Base-by-base conservation (phyloP, 768 basidiomycete species). In the Bullera alba region DNA sequence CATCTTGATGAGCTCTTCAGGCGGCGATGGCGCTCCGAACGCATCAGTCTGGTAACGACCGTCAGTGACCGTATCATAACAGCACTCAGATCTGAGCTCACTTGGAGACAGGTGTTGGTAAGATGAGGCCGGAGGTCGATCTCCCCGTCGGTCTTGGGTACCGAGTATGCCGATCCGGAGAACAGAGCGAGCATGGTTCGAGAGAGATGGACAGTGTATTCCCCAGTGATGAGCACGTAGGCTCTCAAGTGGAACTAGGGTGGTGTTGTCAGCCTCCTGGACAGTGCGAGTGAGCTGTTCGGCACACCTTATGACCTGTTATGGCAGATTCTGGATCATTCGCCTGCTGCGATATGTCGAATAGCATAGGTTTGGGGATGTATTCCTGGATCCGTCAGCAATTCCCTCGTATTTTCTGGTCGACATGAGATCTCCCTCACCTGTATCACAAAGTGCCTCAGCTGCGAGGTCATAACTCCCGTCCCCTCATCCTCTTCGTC, bases 371-470 rank as follows among this genome's bases (percentile, higher is more conserved):
- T 14, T 76, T 76, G 19, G 77, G 66, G 4, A 96, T 71, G 72
- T 99, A 97, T 76, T 95, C 88, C 92, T 99, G 58, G 3, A n/a
- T n/a, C n/a, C 6, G 21, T 42, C 14, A 17, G 12, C 26, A 25
- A 14, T 41, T 28, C 12, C 35, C 34, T 25, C 41, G 27, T 32
- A 21, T 29, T n/a, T n/a, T n/a, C n/a, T n/a, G n/a, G n/a, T n/a
- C n/a, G 12, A 39, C 29, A 5, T 41, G 4, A 15, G 34, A 25
- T 17, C 3, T 41, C 37, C 57, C 67, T 55, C 54, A 89, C 93
- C 82, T 97, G 95, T 30, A 96, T 82, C 16, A 99, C 89, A 72
- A 96, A 99, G 72, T 96, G 88, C 22, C 93, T 80, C 37, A 99
- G 77, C 60, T 95, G 93, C 8, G 87, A 89, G 12, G 83, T 85